Evolutionary conservation across 75 land plant species (phyloP).

Genomic region (Pinus taeda): DNA sequence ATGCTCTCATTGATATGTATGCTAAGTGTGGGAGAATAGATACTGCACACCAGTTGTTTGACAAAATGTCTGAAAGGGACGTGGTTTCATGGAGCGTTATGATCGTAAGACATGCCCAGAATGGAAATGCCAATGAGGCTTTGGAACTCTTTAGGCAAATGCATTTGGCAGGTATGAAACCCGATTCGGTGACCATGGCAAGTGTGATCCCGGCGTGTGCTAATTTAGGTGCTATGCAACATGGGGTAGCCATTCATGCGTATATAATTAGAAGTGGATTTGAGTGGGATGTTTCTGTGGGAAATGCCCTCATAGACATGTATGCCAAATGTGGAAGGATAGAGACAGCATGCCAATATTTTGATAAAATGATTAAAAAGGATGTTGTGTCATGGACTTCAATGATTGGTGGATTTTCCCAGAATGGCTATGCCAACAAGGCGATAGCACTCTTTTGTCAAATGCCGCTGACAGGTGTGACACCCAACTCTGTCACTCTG

Average conservation of each 20-base stretch:
- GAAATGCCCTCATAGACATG: conserved; percentile 41
- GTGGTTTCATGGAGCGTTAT: conserved; percentile 18
- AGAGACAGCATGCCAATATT: conserved; percentile 19
- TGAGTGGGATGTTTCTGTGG: conserved; percentile 20
- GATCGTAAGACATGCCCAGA: conserved; percentile 8
- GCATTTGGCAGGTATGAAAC: conserved; percentile 21
- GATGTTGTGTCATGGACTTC: conserved; percentile 43
- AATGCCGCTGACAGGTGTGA: conserved; percentile 23
- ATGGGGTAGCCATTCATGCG: conserved; percentile 34
- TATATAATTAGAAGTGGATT: conserved; percentile 21
- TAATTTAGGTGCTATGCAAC: conserved; percentile 37
- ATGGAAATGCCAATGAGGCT: conserved; percentile 4
- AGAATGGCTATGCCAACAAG: conserved; percentile 45
- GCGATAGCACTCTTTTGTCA: conserved; percentile 42
- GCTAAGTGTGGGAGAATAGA: conserved; percentile 10
- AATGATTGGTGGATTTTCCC: conserved; percentile 46
- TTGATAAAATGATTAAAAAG: conserved; percentile 17
- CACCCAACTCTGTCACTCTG: conserved; percentile 45
- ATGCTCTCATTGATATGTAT: conserved; percentile 22
- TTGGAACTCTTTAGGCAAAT: conserved; percentile 19
- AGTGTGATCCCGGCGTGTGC: conserved; percentile 42
- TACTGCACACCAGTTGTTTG: conserved; percentile 15
- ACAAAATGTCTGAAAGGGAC: conserved; percentile 9
- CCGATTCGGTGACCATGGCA: conserved; percentile 36
- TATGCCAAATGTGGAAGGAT: conserved; percentile 49